These are phyloP conservation scores for Trichoderma asperelloides DNA, from an alignment of 495 filamentous ascomycete species.

Conservation along the genomic window DNA sequence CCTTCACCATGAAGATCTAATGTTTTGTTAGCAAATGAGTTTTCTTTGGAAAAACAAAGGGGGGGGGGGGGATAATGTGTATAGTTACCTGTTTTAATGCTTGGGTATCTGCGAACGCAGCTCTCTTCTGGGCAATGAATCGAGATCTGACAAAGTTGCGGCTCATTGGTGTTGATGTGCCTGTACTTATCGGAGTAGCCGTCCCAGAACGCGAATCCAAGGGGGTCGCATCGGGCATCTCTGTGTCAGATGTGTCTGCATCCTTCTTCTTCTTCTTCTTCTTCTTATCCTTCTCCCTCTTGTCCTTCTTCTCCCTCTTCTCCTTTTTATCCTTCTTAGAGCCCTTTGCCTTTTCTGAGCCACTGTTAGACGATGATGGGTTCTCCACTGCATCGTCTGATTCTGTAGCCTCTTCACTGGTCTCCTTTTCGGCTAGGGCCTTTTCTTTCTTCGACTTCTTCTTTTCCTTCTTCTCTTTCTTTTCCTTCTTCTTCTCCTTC, in stretches of 20 bases:
- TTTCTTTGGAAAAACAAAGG: not conserved
- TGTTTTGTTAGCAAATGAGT: slow-evolving; percentile 24
- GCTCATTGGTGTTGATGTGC: slow-evolving; percentile 15
- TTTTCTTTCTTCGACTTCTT: slow-evolving; percentile 6
- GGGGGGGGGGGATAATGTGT: slow-evolving; percentile 2
- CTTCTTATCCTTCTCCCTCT: slow-evolving; percentile 33
- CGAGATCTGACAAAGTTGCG: slow-evolving; percentile 54
- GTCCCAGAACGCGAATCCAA: slow-evolving; percentile 17
- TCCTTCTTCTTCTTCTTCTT: slow-evolving; percentile 20
- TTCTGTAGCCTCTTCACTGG: not conserved
- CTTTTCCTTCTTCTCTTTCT: slow-evolving; percentile 8
- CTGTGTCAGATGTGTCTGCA: slow-evolving; percentile 9
- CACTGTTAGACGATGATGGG: slow-evolving; percentile 8
- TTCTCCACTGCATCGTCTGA: not conserved
- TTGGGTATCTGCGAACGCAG: slow-evolving; percentile 59
- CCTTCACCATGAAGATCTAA: slow-evolving; percentile 69
- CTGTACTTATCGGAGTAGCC: slow-evolving; percentile 19
- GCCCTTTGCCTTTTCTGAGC: slow-evolving; percentile 12
- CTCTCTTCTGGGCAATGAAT: slow-evolving; percentile 71
- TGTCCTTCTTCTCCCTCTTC: slow-evolving; percentile 34
- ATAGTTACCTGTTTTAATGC: slow-evolving; percentile 64
- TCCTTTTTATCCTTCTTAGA: slow-evolving; percentile 18
- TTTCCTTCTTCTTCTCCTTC: not conserved
- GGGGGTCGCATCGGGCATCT: slow-evolving; percentile 10
- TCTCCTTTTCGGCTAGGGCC: not conserved